Conservation (phyloP, 805 yeast genomes). For the Starmerella khaoyaiensis region DNA sequence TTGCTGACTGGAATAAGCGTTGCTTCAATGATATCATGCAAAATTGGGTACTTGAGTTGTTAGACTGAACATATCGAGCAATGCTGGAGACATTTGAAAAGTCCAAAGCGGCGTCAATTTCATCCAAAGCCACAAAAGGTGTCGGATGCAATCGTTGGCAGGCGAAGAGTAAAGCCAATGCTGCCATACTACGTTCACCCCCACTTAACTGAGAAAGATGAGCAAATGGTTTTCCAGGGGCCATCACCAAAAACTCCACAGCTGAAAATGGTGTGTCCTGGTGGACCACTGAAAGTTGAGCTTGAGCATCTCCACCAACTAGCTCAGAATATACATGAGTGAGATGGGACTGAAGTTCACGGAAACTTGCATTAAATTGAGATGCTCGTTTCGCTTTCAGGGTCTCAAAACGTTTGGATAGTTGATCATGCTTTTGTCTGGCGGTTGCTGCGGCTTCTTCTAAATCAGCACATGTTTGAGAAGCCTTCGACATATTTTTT, state of each 20-base stretch:
- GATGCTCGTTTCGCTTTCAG: slow-evolving; percentile 49
- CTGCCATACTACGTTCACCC: slow-evolving; percentile 95
- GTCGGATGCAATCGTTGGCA: slow-evolving; percentile 84
- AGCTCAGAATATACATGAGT: slow-evolving; percentile 75
- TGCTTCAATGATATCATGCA: slow-evolving; percentile 87
- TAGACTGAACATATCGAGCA: slow-evolving; percentile 65
- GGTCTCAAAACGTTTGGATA: slow-evolving; percentile 34
- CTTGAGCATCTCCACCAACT: slow-evolving; percentile 59
- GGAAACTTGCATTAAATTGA: slow-evolving; percentile 56
- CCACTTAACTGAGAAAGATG: slow-evolving; percentile 90
- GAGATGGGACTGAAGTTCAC: slow-evolving; percentile 59
- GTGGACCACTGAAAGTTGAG: slow-evolving; percentile 72
- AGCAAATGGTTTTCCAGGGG: slow-evolving; percentile 84
- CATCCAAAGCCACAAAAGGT: slow-evolving; percentile 91
- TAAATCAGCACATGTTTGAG: not conserved
- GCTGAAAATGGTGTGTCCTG: slow-evolving; percentile 89
- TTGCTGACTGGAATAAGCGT: slow-evolving; percentile 74
- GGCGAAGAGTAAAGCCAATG: slow-evolving; percentile 81
- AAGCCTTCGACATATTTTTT: not conserved
- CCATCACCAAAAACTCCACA: slow-evolving; percentile 83
- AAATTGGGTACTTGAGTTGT: slow-evolving; percentile 50
- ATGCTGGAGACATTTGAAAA: slow-evolving; percentile 73
- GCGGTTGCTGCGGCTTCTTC: slow-evolving; percentile 7
- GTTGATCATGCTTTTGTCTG: slow-evolving; percentile 8
- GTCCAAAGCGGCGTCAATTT: slow-evolving; percentile 96